Evolutionary conservation across 108 stramenopile genomes (phyloP), one percentile per base, ranked within the genome.

Genomic region (Pseudonitzschia delicatissima): DNA sequence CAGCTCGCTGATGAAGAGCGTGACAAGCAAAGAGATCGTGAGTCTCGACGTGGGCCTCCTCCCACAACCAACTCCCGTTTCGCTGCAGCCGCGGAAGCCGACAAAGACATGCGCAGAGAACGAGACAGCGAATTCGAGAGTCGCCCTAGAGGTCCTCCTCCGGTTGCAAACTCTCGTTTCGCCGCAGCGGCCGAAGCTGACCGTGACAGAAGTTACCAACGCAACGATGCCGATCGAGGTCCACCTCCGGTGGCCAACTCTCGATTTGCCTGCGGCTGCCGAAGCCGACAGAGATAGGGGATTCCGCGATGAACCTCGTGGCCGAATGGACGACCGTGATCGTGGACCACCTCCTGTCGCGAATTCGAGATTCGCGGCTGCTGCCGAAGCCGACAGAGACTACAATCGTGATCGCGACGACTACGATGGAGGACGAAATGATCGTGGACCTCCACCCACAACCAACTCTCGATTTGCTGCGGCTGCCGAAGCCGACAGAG

Each of bases 321-420:
- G 45, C 31, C 36, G 26, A 62, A 57, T 26, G 37, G 47, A 71
- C 45, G 67, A 74, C 8, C 75, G 84, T 27, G 71, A 74, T 20
- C 75, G 84, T 25, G 84, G 81, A 13, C 85, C 82, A 29, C 87
- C 84, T 15, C 83, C 87, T 1, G 64, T 71, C 25, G 71, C 72
- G 6, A 86, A 86, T 55, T 80, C 81, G 34, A 64, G 88, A n/a
- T 89, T 89, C 68, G 85, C 84, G 21, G 77, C 79, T 25, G 85
- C 79, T 53, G 69, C 73, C 8, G 85, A 80, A 32, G 71, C 73
- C 21, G 73, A 84, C 34, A 57, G 74, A 47, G 57, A 60, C 21
- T 65, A 76, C 36, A 64, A 62, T 42, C 71, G 73, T 17, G 80
- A 79, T 15, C 48, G 76, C 15, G 65, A 73, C 34, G 53, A 55